Evolutionary conservation across 768 basidiomycete species (phyloP).

Genomic region (Piloderma croceum): DNA sequence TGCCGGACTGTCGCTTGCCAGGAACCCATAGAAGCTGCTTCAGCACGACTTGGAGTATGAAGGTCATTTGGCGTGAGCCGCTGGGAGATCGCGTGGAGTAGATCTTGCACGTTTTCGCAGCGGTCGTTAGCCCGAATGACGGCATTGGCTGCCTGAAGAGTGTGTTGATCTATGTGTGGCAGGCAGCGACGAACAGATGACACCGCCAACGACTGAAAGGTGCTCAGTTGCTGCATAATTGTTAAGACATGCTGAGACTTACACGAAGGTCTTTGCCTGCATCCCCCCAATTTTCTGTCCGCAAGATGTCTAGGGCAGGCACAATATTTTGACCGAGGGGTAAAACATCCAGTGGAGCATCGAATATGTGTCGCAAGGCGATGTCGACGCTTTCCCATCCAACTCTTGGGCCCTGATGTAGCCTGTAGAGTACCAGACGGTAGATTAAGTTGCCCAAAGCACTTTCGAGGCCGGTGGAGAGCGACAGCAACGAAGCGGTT

Average conservation of each 20-base stretch:
- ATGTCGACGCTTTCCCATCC: slow-evolving; percentile 34
- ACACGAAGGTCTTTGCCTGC: slow-evolving; percentile 27
- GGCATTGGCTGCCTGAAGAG: slow-evolving; percentile 17
- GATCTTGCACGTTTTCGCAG: slow-evolving; percentile 17
- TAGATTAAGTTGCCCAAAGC: slow-evolving; percentile 30
- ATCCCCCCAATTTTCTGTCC: slow-evolving; percentile 35
- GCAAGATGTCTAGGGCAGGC: slow-evolving; percentile 33
- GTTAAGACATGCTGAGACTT: no score
- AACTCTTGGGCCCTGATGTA: slow-evolving; percentile 37
- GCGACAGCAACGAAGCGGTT: slow-evolving; percentile 21
- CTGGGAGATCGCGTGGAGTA: slow-evolving; percentile 14
- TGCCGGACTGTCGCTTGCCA: not conserved
- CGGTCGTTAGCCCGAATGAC: slow-evolving; percentile 13
- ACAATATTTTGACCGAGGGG: slow-evolving; percentile 18
- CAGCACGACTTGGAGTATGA: slow-evolving; percentile 8
- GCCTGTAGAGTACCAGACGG: slow-evolving; percentile 37
- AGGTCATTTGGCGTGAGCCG: slow-evolving; percentile 13
- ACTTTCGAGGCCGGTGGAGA: slow-evolving; percentile 26
- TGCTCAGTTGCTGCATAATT: not conserved
- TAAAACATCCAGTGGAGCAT: slow-evolving; percentile 15
- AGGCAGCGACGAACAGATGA: slow-evolving; percentile 29
- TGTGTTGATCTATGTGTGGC: slow-evolving; percentile 21
- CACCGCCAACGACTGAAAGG: slow-evolving; percentile 15
- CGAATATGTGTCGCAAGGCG: slow-evolving; percentile 20
- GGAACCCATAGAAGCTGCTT: not conserved